Evolutionary conservation across 225 moss, liverwort and hornwort species (phyloP).

Genomic region (Physcomitrium patens): DNA sequence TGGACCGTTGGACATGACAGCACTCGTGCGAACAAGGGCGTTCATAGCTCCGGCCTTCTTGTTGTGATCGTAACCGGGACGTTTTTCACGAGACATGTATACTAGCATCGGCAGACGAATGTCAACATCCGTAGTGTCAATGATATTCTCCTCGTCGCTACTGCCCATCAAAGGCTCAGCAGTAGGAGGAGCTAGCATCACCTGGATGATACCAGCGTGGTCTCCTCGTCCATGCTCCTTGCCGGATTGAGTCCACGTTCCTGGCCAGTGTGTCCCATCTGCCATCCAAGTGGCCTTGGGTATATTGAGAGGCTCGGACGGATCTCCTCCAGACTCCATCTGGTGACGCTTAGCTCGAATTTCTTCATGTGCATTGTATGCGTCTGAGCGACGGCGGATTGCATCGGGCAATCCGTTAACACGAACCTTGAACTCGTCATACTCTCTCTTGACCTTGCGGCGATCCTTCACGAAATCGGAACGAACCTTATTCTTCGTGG

Average conservation of each 20-base stretch:
- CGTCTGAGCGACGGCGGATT: conserved; percentile 76
- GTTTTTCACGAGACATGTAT: conserved; percentile 92
- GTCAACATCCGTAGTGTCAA: conserved; percentile 75
- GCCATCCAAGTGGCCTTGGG: conserved; percentile 89
- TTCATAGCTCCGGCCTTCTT: conserved; percentile 99
- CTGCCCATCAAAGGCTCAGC: conserved; percentile 71
- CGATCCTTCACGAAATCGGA: conserved; percentile 80
- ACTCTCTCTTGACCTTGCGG: conserved; percentile 76
- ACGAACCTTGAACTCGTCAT: conserved; percentile 79
- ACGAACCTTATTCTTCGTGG: conserved; percentile 74
- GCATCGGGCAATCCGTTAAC: conserved; percentile 75
- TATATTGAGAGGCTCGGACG: conserved; percentile 61
- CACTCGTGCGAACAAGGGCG: conserved; percentile 90
- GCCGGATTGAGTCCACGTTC: conserved; percentile 64
- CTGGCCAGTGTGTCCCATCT: conserved; percentile 88
- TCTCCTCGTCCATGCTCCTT: conserved; percentile 84
- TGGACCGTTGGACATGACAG: conserved; percentile 92
- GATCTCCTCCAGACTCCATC: conserved; percentile 72
- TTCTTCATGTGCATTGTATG: conserved; percentile 83
- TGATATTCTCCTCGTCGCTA: conserved; percentile 73
- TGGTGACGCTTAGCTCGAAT: conserved; percentile 72
- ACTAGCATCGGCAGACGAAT: conserved; percentile 94
- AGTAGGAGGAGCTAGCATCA: conserved; percentile 80
- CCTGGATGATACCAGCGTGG: conserved; percentile 87
- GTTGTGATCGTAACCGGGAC: conserved; percentile 95